These are phyloP conservation scores for Mercurialis annua DNA, from an alignment of 345 rosid genomes.

Conservation along the genomic window DNA sequence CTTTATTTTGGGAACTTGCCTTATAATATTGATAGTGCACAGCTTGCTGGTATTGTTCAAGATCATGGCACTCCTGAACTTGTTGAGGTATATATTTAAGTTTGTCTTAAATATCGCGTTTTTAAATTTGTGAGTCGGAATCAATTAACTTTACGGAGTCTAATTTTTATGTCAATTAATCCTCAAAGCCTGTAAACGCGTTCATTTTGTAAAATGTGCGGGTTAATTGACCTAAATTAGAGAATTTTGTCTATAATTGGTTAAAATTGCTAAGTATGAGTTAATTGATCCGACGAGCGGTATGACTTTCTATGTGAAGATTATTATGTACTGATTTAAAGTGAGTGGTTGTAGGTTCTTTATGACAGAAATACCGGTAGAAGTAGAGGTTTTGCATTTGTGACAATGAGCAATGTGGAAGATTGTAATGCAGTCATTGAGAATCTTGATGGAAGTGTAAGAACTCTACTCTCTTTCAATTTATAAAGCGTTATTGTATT, in stretches of 20 bases:
- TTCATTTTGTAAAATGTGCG: too few species aligned
- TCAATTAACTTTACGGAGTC: too few species aligned
- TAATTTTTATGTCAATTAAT: too few species aligned
- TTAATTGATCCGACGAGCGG: too few species aligned
- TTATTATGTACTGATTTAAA: neutral
- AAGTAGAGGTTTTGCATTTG: constrained; percentile 91
- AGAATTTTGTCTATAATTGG: too few species aligned
- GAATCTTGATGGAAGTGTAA: constrained; percentile 90
- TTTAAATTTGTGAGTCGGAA: too few species aligned
- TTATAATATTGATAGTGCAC: constrained; percentile 83
- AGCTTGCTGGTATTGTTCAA: constrained; percentile 84
- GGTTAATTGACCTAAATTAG: too few species aligned
- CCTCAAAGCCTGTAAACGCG: too few species aligned
- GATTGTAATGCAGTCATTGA: constrained; percentile 64
- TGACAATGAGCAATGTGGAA: constrained; percentile 81
- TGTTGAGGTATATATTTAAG: constrained; percentile 71
- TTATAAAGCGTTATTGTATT: too few species aligned
- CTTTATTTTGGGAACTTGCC: constrained; percentile 93
- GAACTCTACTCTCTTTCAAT: constrained; percentile 19
- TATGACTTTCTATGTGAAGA: too few species aligned
- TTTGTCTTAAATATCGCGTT: too few species aligned
- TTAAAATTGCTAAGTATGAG: too few species aligned
- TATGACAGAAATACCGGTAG: constrained; percentile 75
- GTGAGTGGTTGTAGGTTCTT: constrained; percentile 51
- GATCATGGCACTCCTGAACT: constrained; percentile 75